Evolutionary conservation across 108 stramenopile species (phyloP).

Genomic region (Pseudonitzschia multistriata): DNA sequence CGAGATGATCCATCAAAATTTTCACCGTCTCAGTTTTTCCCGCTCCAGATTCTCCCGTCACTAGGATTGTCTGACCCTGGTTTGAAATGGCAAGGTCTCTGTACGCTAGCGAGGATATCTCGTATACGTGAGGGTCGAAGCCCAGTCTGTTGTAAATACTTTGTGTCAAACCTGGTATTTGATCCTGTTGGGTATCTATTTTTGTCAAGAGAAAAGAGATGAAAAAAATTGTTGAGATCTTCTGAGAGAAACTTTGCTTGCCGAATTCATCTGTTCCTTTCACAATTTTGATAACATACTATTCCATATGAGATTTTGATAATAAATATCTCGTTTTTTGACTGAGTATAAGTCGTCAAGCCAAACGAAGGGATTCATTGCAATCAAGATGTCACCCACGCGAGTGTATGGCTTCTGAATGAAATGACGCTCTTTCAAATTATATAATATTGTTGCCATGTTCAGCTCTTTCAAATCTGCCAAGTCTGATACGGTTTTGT

Average conservation of each 20-base stretch:
- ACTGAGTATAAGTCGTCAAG: constrained; percentile 45
- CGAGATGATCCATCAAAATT: constrained; percentile 82
- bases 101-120: constrained; percentile 72
- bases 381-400: constrained; percentile 89
- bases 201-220: constrained; percentile 1
- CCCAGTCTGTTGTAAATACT: constrained; percentile 37
- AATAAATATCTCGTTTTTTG: constrained; percentile 54
- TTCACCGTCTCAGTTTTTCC: constrained; percentile 93
- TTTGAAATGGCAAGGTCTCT: constrained; percentile 52
- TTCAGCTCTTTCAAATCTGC: constrained; percentile 69
- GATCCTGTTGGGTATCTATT: background rate
- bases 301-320: constrained; percentile 42
- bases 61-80: constrained; percentile 73
- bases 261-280: no score
- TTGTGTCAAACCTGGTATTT: constrained; percentile 31
- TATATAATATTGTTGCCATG: background rate
- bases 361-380: constrained; percentile 88
- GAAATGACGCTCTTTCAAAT: background rate
- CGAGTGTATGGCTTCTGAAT: constrained; percentile 61
- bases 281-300: constrained; percentile 16
- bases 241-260: no score
- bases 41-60: constrained; percentile 86
- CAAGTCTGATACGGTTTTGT: constrained; percentile 80
- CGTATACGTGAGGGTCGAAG: constrained; percentile 77
- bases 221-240: constrained; percentile 1